Percentiles rank a stretch among this genome's conserved stretches.
Evolutionary conservation across 139 green algal species (phyloP).

Genomic region (Chlamydomonas urium): DNA sequence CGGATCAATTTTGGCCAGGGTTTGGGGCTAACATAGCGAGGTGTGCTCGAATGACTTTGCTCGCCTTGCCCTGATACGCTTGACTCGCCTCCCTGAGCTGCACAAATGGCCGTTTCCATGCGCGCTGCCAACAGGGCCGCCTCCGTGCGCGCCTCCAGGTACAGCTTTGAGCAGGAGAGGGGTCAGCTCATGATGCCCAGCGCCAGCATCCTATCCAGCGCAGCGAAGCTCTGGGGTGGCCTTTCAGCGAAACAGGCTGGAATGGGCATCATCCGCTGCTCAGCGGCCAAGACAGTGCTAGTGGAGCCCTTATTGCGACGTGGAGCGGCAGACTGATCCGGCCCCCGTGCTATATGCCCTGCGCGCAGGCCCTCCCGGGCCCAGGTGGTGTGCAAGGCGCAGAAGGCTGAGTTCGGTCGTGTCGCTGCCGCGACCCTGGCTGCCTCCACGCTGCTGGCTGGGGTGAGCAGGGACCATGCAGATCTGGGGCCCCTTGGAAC

Average conservation of each 20-base stretch:
- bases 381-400: constrained; percentile 41
- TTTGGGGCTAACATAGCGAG: too few species aligned
- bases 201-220: neutral
- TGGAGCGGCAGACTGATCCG: neutral
- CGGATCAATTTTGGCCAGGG: too few species aligned
- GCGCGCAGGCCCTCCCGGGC: constrained; percentile 1
- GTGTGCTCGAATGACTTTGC: too few species aligned
- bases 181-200: neutral
- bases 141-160: constrained; percentile 8
- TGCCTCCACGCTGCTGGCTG: constrained; percentile 64
- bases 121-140: neutral
- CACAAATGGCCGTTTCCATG: constrained; percentile 13
- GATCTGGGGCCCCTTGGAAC: neutral
- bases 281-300: neutral
- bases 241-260: neutral
- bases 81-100: too few species aligned
- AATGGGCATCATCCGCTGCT: neutral
- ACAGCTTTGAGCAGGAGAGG: too few species aligned
- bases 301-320: neutral
- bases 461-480: constrained; percentile 49
- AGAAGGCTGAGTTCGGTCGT: constrained; percentile 45
- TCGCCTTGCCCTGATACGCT: too few species aligned
- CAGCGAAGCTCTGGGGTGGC: neutral
- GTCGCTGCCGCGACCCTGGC: constrained; percentile 56
- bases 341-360: neutral